Evolutionary conservation across 1,139 yeast genomes (phyloP), one percentile per base, ranked within the genome.

Genomic region (Neolecta irregularis): DNA sequence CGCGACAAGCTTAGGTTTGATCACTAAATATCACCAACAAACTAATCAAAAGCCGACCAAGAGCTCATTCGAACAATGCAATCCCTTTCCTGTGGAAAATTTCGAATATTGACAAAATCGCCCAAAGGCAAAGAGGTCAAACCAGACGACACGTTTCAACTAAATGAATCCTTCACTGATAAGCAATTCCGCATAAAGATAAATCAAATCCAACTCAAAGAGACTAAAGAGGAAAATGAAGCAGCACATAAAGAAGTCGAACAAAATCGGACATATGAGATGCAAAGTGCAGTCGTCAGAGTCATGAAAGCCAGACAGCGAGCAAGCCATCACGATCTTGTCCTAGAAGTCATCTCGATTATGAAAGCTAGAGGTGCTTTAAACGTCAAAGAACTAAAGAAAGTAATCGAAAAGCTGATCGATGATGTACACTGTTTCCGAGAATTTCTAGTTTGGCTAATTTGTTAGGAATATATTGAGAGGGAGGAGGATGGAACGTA

Each of bases 231-330:
- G 34, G 49, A 46, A 41, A 36, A 44, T 36, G 36, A 40, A 34
- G 32, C 47, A 29, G 31, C 48, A 35, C 39, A 44, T 32, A 42
- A 41, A 8, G 48, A 47, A 26, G 53, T 52, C n/a, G 38, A 39
- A 13, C 44, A 51, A n/a, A 58, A 55, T 28, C 50, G 56, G 15
- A 46, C 49, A 26, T 50, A 50, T 42, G 53, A 52, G 28, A 44
- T 58, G 7, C 60, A 54, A 35, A 62, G 64, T 1, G 54, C 55
- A 7, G 52, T 58, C 12, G 52, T 55, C 6, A 48, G 62, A 9
- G 40, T 49, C 22, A 47, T 60, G 96, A 88, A 88, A 61, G 85
- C 93, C 1, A 44, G 52, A 4, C 49, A 49, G 34, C 39, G 39
- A 13, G 43, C 60, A 31, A 32, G 40, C 3, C 67, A 63, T 42